A percentile compares a stretch with the other conserved stretches of the same genome.
These are phyloP conservation scores for Alternaria burnsii DNA, from an alignment of 2,329 filamentous ascomycete genomes.

Conservation along the genomic window DNA sequence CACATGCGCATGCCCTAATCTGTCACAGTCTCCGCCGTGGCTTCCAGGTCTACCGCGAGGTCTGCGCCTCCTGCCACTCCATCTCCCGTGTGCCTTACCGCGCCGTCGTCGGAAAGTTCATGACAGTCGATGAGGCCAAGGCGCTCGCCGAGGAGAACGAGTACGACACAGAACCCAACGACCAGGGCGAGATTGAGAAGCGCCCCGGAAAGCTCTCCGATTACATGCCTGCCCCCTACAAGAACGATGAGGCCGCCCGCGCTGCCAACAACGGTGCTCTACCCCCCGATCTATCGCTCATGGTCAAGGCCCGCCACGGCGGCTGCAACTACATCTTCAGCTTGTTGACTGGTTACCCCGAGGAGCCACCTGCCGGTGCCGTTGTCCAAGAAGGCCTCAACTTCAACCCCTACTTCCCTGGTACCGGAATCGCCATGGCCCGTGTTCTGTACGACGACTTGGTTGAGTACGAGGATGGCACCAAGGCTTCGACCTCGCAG, in stretches of 20 bases:
- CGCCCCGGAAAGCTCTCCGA: conserved; percentile 98
- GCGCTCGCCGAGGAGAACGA: conserved; percentile 96
- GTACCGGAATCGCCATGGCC: conserved; percentile 98
- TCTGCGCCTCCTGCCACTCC: conserved; percentile 98
- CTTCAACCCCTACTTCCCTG: conserved; percentile 99
- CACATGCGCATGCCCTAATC: conserved; percentile 9
- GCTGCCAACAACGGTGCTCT: conserved; percentile 98
- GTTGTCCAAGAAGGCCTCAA: conserved; percentile 88
- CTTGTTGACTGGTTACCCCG: conserved; percentile 95
- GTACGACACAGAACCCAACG: conserved; percentile 97
- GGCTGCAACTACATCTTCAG: conserved; percentile 99
- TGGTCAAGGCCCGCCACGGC: conserved; percentile 96
- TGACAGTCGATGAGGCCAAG: conserved; percentile 99
- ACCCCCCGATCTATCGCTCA: conserved; percentile 95
- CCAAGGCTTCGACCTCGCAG: conserved; percentile 92
- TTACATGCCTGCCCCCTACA: conserved; percentile 94
- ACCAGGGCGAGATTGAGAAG: conserved; percentile 98
- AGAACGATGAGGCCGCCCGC: conserved; percentile 98
- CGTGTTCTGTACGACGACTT: conserved; percentile 97
- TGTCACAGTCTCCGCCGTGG: conserved; percentile 84
- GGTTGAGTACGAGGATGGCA: conserved; percentile 97
- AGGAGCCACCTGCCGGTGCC: conserved; percentile 91
- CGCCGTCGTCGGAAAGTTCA: conserved; percentile 83
- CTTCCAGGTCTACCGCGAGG: conserved; percentile 99
- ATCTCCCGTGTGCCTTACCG: conserved; percentile 94